phyloP scores from a whole-genome alignment of 495 filamentous ascomycete species.

The Podospora tetraspora region DNA sequence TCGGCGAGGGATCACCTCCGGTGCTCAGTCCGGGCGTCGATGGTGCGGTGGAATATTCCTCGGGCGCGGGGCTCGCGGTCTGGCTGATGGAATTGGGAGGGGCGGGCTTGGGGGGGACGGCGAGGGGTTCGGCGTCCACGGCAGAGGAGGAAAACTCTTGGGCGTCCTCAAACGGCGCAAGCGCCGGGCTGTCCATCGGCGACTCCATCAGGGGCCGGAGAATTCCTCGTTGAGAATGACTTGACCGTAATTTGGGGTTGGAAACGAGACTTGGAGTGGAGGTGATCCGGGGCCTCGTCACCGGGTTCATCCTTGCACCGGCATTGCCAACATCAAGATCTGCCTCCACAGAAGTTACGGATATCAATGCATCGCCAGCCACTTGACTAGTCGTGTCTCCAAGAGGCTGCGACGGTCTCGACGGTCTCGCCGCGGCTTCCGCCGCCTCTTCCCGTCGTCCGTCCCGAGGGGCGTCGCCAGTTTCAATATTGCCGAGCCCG shows the following conservation, averaged over 20 bases:
- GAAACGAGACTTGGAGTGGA: neutral
- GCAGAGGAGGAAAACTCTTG: constrained; percentile 14
- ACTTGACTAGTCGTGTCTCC: neutral
- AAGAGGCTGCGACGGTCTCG: neutral
- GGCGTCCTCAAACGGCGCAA: constrained; percentile 19
- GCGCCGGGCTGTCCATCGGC: constrained; percentile 26
- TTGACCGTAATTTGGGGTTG: constrained; percentile 3
- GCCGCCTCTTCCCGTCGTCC: neutral
- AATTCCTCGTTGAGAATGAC: neutral
- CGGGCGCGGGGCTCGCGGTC: constrained; percentile 11
- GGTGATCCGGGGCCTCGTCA: constrained; percentile 2
- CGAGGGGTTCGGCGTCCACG: constrained; percentile 12
- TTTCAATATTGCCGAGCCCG: neutral
- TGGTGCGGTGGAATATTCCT: constrained; percentile 32
- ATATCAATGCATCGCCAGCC: constrained; percentile 1
- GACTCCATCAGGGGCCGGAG: neutral
- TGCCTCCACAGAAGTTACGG: constrained; percentile 7
- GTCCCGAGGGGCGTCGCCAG: neutral
- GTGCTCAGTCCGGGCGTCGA: constrained; percentile 36
- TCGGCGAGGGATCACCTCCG: constrained; percentile 33
- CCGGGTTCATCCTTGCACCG: constrained; percentile 10
- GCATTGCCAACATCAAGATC: constrained; percentile 1
- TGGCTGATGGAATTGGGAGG: constrained; percentile 8
- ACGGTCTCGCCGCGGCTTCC: neutral
- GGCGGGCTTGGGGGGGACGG: constrained; percentile 10